phyloP scores from a whole-genome alignment of 1,284 basidiomycete genomes.

The Cystobasidium sp. region DNA sequence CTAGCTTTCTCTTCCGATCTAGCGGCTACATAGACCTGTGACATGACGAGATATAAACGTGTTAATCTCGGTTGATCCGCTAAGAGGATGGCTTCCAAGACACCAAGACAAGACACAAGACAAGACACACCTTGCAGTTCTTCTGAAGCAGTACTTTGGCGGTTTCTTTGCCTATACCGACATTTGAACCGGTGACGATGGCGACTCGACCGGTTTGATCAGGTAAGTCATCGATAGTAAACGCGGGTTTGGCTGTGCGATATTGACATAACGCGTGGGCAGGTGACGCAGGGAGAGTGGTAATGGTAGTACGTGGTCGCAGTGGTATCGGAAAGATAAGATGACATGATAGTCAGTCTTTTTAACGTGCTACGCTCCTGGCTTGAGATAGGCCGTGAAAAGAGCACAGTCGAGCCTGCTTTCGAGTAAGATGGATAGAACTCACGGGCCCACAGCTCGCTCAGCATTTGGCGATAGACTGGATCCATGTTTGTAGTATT shows the following conservation, averaged over 20 bases:
- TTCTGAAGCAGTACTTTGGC: constrained; percentile 25
- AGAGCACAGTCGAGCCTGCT: too few relatives aligned
- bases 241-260: constrained; percentile 17
- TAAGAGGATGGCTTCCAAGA: not conserved
- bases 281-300: too few relatives aligned
- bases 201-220: constrained; percentile 30
- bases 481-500: constrained; percentile 5
- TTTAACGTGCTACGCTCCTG: too few relatives aligned
- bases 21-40: constrained; percentile 41
- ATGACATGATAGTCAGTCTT: too few relatives aligned
- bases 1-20: constrained; percentile 29
- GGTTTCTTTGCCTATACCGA: constrained; percentile 32
- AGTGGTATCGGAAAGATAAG: too few relatives aligned
- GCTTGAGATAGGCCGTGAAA: too few relatives aligned
- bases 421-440: not conserved
- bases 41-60: not conserved
- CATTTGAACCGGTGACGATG: constrained; percentile 36
- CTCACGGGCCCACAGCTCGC: constrained; percentile 24
- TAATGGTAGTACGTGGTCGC: too few relatives aligned
- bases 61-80: too few relatives aligned
- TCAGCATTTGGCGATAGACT: constrained; percentile 26
- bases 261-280: not conserved
- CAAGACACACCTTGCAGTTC: constrained; percentile 24
- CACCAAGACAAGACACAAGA: not conserved
- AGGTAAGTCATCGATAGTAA: constrained; percentile 30